Evolutionary conservation across 305 asterid species (phyloP).

Genomic region (Rubia peregrina): DNA sequence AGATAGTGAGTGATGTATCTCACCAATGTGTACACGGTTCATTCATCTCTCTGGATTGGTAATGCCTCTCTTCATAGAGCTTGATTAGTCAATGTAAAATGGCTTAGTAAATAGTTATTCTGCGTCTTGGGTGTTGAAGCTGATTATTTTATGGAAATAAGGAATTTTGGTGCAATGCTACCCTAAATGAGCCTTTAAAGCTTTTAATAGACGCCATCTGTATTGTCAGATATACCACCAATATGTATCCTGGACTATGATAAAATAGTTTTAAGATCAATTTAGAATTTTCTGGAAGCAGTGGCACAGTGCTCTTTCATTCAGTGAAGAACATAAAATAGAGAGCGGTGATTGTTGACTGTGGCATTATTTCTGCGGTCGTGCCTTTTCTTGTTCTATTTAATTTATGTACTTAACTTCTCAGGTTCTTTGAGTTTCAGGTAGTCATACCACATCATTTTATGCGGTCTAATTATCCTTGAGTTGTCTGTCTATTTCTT

Average conservation of each 20-base stretch:
- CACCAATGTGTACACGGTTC: neutral
- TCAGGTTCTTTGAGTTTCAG: neutral
- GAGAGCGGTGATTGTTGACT: neutral
- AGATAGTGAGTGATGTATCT: neutral
- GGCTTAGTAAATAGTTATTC: neutral
- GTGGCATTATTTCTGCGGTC: neutral
- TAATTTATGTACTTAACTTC: neutral
- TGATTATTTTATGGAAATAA: neutral
- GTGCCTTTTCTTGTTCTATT: neutral
- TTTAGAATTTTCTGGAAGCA: neutral
- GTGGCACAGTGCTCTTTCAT: neutral
- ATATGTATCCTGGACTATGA: neutral
- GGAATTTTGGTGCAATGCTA: neutral
- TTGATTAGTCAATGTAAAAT: neutral
- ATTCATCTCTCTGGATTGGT: neutral
- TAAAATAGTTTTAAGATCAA: neutral
- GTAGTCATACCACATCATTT: neutral
- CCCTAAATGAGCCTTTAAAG: neutral
- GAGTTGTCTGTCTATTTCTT: neutral
- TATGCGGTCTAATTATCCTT: neutral
- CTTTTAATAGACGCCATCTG: neutral
- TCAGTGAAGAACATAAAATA: neutral
- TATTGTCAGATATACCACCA: neutral
- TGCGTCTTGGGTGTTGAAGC: neutral
- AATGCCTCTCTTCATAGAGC: neutral